Conservation (phyloP, 768 basidiomycete species). For the Psilocybe sp. region DNA sequence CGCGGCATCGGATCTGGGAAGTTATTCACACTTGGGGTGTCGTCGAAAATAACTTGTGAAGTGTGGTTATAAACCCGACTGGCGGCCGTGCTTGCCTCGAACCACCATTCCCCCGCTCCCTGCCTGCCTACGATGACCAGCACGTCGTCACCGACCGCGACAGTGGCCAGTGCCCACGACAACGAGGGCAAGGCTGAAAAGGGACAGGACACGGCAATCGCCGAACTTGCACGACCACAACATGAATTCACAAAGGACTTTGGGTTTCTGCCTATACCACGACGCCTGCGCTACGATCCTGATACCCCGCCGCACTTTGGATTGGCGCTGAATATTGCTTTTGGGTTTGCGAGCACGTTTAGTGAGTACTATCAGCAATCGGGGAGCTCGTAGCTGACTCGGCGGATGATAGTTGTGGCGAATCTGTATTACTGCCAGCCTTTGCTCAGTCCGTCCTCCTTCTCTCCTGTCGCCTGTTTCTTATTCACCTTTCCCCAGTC, state of each 20-base stretch:
- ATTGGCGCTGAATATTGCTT: constrained; percentile 49
- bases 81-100: too few relatives aligned
- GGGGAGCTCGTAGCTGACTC: neutral
- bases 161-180: too few relatives aligned
- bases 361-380: constrained; percentile 27
- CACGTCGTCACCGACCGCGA: too few relatives aligned
- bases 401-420: constrained; percentile 45
- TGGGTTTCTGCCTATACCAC: constrained; percentile 63
- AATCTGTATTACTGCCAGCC: constrained; percentile 87
- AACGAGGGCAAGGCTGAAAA: too few relatives aligned
- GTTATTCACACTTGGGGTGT: too few relatives aligned
- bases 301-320: constrained; percentile 51
- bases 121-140: too few relatives aligned
- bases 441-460: constrained; percentile 54
- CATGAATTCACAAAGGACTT: constrained; percentile 42
- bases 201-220: too few relatives aligned
- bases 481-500: constrained; percentile 24
- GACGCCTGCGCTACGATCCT: constrained; percentile 48
- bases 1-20: too few relatives aligned
- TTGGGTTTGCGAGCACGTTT: constrained; percentile 64
- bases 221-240: too few relatives aligned
- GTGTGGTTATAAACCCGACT: too few relatives aligned
- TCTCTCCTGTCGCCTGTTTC: neutral
- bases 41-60: too few relatives aligned
- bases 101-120: too few relatives aligned